A percentile compares a stretch with the other conserved stretches of the same genome.
Conservation (phyloP, 371 early-diverging fungal species). For the Mortierella sp. region DNA sequence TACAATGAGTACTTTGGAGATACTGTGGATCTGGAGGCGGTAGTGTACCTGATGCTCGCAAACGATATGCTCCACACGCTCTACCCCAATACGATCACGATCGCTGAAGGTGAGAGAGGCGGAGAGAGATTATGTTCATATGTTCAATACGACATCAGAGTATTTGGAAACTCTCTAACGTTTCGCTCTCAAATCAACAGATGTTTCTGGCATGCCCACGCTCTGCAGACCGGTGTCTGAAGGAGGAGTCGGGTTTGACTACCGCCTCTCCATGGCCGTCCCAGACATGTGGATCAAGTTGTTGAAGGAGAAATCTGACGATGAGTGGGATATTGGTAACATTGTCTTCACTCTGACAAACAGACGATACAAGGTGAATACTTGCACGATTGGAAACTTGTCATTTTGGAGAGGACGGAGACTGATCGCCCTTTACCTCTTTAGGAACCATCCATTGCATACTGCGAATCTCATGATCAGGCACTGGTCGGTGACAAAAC, state of each 20-base stretch:
- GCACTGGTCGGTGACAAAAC: slow-evolving; percentile 98
- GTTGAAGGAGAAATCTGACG: slow-evolving; percentile 91
- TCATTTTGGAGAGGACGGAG: too few relatives aligned
- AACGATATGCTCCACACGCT: slow-evolving; percentile 87
- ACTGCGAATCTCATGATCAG: slow-evolving; percentile 97
- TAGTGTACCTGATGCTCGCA: slow-evolving; percentile 91
- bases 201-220: slow-evolving; percentile 99
- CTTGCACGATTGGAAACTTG: too few relatives aligned
- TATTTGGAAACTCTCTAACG: not conserved
- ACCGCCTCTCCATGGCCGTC: slow-evolving; percentile 96
- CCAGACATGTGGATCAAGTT: slow-evolving; percentile 99
- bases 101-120: slow-evolving; percentile 80
- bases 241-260: slow-evolving; percentile 97
- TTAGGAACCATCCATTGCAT: slow-evolving; percentile 89
- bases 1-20: slow-evolving; percentile 95
- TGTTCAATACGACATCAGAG: not conserved
- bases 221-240: slow-evolving; percentile 90
- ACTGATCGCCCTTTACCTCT: not conserved
- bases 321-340: slow-evolving; percentile 93
- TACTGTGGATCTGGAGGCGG: slow-evolving; percentile 85
- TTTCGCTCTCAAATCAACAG: too few relatives aligned
- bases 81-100: slow-evolving; percentile 84
- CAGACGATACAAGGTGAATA: slow-evolving; percentile 73
- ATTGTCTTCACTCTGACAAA: slow-evolving; percentile 91
- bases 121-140: not conserved